Conservation (phyloP, 2,329 filamentous ascomycete species). For the Fusarium sp. region DNA sequence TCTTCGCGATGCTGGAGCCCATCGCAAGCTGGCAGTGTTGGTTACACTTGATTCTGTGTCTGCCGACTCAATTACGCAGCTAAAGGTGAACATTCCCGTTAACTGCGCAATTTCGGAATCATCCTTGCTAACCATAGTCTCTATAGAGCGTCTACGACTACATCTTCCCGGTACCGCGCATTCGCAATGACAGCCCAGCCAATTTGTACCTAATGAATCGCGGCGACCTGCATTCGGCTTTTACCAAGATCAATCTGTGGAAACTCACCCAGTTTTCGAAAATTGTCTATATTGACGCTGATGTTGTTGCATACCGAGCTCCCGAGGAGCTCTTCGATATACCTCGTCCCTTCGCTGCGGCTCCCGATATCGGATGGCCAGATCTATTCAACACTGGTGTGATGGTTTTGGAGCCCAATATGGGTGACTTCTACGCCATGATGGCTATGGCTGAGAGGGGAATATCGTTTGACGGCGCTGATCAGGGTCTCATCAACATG, state of each 20-base stretch:
- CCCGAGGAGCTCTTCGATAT: conserved; percentile 91
- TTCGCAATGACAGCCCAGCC: conserved; percentile 80
- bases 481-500: conserved; percentile 95
- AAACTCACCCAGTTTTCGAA: conserved; percentile 88
- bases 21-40: conserved; percentile 80
- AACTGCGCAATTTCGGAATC: background rate
- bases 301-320: conserved; percentile 89
- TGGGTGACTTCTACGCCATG: conserved; percentile 89
- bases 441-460: conserved; percentile 85
- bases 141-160: conserved; percentile 84
- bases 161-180: conserved; percentile 84
- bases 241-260: conserved; percentile 98
- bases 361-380: conserved; percentile 97
- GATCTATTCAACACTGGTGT: conserved; percentile 98
- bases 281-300: conserved; percentile 95
- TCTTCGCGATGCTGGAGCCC: conserved; percentile 87
- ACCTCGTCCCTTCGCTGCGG: conserved; percentile 72
- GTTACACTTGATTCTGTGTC: conserved; percentile 85
- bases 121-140: conserved; percentile 18
- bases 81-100: conserved; percentile 70
- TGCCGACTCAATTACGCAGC: conserved; percentile 78
- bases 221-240: conserved; percentile 88
- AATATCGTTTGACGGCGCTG: conserved; percentile 95
- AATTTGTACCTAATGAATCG: conserved; percentile 95
- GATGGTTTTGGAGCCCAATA: conserved; percentile 88